Evolutionary conservation across 2,329 filamentous ascomycete species (phyloP).

Genomic region (Aplosporella prunicola): DNA sequence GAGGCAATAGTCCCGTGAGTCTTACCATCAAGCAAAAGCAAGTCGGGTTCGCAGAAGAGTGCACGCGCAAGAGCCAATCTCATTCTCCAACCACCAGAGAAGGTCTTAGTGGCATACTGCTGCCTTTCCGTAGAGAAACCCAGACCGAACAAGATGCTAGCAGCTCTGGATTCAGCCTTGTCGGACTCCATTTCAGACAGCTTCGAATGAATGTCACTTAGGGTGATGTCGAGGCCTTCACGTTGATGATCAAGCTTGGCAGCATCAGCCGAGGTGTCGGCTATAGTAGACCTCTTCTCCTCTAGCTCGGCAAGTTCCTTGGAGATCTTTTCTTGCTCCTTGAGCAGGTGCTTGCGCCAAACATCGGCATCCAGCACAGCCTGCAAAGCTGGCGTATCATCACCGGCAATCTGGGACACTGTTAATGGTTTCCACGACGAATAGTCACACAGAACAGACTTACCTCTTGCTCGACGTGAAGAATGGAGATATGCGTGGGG

Average conservation of each 20-base stretch:
- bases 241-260: conserved; percentile 75
- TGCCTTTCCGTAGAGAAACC: conserved; percentile 93
- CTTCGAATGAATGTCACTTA: conserved; percentile 85
- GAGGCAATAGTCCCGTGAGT: conserved; percentile 3
- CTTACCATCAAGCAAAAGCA: conserved; percentile 73
- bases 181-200: conserved; percentile 98
- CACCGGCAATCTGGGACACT: conserved; percentile 66
- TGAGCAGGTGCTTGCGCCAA: conserved; percentile 91
- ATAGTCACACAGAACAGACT: too few species aligned
- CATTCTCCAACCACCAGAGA: conserved; percentile 99
- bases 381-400: conserved; percentile 90
- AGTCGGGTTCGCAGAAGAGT: conserved; percentile 93
- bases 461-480: conserved; percentile 97
- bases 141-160: conserved; percentile 91
- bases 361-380: conserved; percentile 96
- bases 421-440: conserved; percentile 1
- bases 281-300: conserved; percentile 64
- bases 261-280: conserved; percentile 86
- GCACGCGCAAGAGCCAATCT: conserved; percentile 87
- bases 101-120: conserved; percentile 88
- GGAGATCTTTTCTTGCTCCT: conserved; percentile 80
- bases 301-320: conserved; percentile 70
- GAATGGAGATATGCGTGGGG: conserved; percentile 94
- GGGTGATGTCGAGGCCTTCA: conserved; percentile 80
- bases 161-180: conserved; percentile 90